A percentile compares a stretch with the other conserved stretches of the same genome.
phyloP scores from a whole-genome alignment of 1,284 basidiomycete genomes.

The Puccinia coronata region DNA sequence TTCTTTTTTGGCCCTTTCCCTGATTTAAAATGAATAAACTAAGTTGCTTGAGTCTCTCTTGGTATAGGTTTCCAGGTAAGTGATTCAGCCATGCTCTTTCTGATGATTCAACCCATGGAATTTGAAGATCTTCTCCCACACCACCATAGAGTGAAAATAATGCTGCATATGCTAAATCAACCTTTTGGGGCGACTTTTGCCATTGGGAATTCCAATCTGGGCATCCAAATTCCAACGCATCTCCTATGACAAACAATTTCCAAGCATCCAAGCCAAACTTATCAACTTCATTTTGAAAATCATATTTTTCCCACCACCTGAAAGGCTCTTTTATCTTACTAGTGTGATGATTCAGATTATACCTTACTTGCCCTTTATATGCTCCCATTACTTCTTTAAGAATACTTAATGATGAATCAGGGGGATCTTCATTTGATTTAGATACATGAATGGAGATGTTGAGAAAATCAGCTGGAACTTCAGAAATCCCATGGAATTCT shows the following conservation, averaged over 20 bases:
- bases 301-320: not conserved
- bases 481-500: not conserved
- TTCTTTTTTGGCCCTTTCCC: not conserved
- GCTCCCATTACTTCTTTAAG: not conserved
- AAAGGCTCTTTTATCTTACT: not conserved
- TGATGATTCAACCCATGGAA: constrained; percentile 7
- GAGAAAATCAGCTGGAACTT: not conserved
- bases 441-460: not conserved
- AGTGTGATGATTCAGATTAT: not conserved
- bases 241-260: not conserved
- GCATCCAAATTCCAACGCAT: not conserved
- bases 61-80: not conserved
- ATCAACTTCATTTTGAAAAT: constrained; percentile 3
- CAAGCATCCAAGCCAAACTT: constrained; percentile 1
- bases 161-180: not conserved
- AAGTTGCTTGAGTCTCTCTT: not conserved
- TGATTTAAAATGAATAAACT: not conserved
- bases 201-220: not conserved
- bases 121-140: not conserved
- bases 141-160: not conserved
- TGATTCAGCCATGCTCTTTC: constrained; percentile 2
- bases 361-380: no score
- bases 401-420: no score
- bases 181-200: not conserved
- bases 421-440: not conserved